These are phyloP conservation scores for Gonium pectorale DNA, from an alignment of 139 green algal species.

Conservation along the genomic window DNA sequence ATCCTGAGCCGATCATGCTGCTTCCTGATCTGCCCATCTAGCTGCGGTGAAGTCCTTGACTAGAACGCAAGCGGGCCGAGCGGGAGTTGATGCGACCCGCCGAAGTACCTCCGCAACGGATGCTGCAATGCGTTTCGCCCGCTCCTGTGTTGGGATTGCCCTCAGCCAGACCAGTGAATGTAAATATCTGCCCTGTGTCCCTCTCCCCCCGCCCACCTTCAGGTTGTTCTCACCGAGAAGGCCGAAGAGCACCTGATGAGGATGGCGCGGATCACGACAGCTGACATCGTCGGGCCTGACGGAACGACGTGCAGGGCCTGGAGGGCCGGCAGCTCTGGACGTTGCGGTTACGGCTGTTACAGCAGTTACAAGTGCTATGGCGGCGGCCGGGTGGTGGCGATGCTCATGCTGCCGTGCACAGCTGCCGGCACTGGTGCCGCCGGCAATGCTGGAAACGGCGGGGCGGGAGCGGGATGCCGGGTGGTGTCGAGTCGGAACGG, in stretches of 20 bases:
- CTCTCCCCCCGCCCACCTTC: neutral
- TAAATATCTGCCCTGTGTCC: neutral
- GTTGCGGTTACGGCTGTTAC: too few species aligned
- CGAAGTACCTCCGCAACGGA: neutral
- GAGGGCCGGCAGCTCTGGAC: too few species aligned
- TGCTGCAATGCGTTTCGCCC: neutral
- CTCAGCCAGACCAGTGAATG: neutral
- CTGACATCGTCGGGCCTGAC: constrained; percentile 7
- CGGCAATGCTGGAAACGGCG: neutral
- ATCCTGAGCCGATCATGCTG: neutral
- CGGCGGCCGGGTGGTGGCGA: neutral
- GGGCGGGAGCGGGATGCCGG: neutral
- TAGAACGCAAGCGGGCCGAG: too few species aligned
- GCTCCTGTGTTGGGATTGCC: neutral
- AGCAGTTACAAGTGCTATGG: too few species aligned
- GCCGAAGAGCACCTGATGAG: constrained; percentile 27
- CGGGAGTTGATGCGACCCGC: neutral
- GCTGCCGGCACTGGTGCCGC: neutral
- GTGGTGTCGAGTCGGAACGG: constrained; percentile 32
- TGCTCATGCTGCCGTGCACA: neutral
- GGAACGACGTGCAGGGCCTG: constrained; percentile 4
- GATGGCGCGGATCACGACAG: neutral
- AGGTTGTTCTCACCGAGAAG: constrained; percentile 32
- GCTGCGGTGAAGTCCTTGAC: too few species aligned
- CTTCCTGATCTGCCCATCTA: too few species aligned